phyloP scores from a whole-genome alignment of 2,329 filamentous ascomycete genomes.

The Passalora sequoiae region DNA sequence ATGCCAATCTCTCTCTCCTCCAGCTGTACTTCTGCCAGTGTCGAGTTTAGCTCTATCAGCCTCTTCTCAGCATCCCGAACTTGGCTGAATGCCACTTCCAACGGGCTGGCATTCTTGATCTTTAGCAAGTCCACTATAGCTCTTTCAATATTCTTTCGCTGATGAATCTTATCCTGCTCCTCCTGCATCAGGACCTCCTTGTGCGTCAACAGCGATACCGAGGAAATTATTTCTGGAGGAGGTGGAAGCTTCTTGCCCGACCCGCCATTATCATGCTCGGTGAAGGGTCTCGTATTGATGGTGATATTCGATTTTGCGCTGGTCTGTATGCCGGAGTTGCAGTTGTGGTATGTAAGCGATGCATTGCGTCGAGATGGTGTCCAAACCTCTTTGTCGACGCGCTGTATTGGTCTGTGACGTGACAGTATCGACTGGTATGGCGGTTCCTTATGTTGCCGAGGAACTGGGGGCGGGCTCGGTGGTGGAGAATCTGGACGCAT shows the following conservation, averaged over 20 bases:
- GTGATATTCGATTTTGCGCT: constrained; percentile 15
- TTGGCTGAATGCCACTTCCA: constrained; percentile 57
- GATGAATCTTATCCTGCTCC: constrained; percentile 60
- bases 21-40: constrained; percentile 66
- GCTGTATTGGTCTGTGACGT: constrained; percentile 29
- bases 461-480: constrained; percentile 38
- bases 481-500: constrained; percentile 37
- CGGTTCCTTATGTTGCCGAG: constrained; percentile 25
- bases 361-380: constrained; percentile 23
- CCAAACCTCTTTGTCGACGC: constrained; percentile 27
- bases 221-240: constrained; percentile 41
- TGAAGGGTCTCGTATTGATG: constrained; percentile 9
- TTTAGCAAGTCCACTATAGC: constrained; percentile 73
- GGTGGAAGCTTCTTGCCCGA: constrained; percentile 30
- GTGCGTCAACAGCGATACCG: constrained; percentile 36
- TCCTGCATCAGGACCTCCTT: constrained; percentile 63
- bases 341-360: constrained; percentile 5
- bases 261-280: constrained; percentile 8
- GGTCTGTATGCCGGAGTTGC: constrained; percentile 1
- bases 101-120: constrained; percentile 63
- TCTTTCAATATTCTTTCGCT: constrained; percentile 64
- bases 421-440: constrained; percentile 33
- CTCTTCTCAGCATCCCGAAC: constrained; percentile 56
- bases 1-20: constrained; percentile 76
- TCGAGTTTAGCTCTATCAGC: constrained; percentile 59